Evolutionary conservation across 2,329 filamentous ascomycete genomes (phyloP).

Genomic region (Zalaria sp.): DNA sequence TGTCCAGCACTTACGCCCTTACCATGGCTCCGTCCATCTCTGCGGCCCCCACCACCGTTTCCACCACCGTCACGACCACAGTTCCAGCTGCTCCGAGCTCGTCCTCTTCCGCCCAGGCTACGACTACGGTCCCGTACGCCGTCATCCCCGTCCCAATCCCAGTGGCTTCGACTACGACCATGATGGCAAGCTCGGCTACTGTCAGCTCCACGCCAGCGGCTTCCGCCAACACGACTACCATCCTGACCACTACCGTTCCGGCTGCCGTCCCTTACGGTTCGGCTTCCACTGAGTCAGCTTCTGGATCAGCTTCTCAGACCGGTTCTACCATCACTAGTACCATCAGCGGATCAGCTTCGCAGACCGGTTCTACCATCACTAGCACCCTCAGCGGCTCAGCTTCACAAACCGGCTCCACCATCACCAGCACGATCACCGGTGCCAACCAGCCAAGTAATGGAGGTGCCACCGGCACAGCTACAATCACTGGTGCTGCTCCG

Average conservation of each 20-base stretch:
- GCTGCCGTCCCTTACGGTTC: background rate
- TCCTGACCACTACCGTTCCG: background rate
- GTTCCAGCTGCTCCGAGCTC: background rate
- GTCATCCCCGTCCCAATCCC: background rate
- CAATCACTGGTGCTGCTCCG: background rate
- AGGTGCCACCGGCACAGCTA: background rate
- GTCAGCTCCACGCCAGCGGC: background rate
- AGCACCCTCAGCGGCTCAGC: background rate
- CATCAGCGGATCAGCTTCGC: background rate
- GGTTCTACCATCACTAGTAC: background rate
- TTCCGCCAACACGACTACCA: background rate
- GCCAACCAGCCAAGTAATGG: slow-evolving; percentile 1
- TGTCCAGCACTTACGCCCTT: background rate
- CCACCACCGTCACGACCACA: background rate
- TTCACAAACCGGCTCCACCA: too few relatives aligned
- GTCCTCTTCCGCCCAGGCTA: background rate
- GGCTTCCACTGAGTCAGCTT: background rate
- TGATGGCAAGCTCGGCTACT: background rate
- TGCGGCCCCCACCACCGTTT: background rate
- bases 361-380: too few relatives aligned
- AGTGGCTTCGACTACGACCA: background rate
- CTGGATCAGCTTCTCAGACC: background rate
- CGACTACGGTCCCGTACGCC: background rate
- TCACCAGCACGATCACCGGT: background rate
- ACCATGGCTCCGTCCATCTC: background rate